Conservation (phyloP, 2,329 filamentous ascomycete genomes). For the Aspergillus sp. region DNA sequence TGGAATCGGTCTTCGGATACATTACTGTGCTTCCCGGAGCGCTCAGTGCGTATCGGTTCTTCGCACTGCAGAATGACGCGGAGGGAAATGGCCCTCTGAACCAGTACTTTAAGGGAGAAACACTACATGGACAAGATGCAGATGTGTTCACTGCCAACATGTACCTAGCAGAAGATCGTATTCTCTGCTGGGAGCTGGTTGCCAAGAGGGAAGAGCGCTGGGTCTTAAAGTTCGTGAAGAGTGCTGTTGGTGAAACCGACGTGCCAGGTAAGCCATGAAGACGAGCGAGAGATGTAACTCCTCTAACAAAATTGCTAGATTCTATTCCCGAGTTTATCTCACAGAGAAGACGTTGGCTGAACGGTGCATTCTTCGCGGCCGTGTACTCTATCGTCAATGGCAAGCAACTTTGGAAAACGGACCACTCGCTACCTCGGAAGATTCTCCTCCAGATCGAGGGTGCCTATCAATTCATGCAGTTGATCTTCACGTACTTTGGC, state of each 20-base stretch:
- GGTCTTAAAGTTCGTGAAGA: slow-evolving; percentile 98
- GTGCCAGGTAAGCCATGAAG: slow-evolving; percentile 69
- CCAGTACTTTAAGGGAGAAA: slow-evolving; percentile 99
- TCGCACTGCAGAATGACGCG: slow-evolving; percentile 93
- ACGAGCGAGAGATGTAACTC: neutral
- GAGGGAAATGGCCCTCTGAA: slow-evolving; percentile 92
- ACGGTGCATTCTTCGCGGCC: slow-evolving; percentile 97
- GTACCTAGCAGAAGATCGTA: slow-evolving; percentile 98
- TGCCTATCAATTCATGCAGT: slow-evolving; percentile 87
- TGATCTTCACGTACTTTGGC: slow-evolving; percentile 96
- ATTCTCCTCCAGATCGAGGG: slow-evolving; percentile 92
- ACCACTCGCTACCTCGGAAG: slow-evolving; percentile 87
- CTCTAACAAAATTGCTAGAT: slow-evolving; percentile 56
- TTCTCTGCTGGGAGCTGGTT: slow-evolving; percentile 96
- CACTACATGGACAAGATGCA: slow-evolving; percentile 90
- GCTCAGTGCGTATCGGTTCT: slow-evolving; percentile 91
- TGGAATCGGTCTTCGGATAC: slow-evolving; percentile 97
- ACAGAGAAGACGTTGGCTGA: slow-evolving; percentile 93
- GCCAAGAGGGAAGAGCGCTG: slow-evolving; percentile 93
- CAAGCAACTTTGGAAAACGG: slow-evolving; percentile 86
- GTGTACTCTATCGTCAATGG: slow-evolving; percentile 97
- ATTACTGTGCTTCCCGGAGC: slow-evolving; percentile 96
- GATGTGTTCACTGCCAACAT: slow-evolving; percentile 99
- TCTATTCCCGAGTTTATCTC: slow-evolving; percentile 95
- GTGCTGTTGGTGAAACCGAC: slow-evolving; percentile 94